Evolutionary conservation across 495 filamentous ascomycete genomes (phyloP).

Genomic region (Massariosphaeria phaeospora): DNA sequence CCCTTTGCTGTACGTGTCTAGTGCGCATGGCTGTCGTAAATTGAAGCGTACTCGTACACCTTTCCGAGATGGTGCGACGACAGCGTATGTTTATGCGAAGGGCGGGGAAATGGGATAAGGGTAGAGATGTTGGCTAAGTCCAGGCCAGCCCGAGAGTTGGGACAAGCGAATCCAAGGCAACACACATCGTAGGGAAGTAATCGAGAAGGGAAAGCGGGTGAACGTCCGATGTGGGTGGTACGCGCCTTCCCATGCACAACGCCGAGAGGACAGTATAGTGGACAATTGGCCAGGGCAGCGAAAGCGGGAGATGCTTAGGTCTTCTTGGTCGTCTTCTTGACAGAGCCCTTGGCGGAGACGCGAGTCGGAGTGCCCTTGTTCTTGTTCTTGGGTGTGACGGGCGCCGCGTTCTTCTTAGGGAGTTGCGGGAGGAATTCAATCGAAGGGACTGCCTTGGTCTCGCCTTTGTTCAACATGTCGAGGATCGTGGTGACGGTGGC

Average conservation of each 20-base stretch:
- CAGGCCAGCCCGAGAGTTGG: background rate
- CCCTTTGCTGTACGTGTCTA: no score
- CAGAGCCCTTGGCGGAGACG: constrained; percentile 3
- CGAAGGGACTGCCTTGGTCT: constrained; percentile 15
- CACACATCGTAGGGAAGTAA: background rate
- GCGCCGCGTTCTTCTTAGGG: background rate
- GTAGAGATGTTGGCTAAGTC: no score
- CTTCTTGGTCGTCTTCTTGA: constrained; percentile 11
- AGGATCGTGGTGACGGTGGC: background rate
- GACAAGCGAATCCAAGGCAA: background rate
- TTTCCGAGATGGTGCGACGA: no score
- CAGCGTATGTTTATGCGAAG: no score
- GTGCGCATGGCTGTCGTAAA: no score
- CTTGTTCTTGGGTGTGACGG: background rate
- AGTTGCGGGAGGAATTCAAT: constrained; percentile 27
- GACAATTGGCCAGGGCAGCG: background rate
- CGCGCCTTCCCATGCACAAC: no score
- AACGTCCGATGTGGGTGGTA: background rate
- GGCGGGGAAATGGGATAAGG: no score
- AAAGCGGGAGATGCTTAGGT: background rate
- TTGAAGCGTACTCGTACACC: no score
- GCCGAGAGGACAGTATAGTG: background rate
- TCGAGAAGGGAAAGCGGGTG: background rate
- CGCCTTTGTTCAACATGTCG: constrained; percentile 9
- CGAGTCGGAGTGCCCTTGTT: background rate